Percentiles rank a stretch among this genome's conserved stretches.
Conservation (phyloP, 495 filamentous ascomycete species). For the Hypoxylon trugodes region DNA sequence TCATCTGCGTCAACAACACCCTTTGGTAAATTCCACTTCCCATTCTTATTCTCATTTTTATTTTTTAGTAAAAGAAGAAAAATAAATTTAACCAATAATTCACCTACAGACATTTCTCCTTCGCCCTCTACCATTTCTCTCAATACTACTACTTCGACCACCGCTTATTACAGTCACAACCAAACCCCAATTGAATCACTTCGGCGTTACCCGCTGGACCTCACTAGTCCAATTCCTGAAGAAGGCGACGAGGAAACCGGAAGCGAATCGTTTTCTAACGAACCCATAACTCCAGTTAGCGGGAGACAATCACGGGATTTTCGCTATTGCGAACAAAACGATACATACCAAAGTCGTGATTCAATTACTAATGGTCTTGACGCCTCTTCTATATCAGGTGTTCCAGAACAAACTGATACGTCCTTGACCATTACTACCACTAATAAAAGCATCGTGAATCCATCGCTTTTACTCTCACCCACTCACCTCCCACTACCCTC, state of each 20-base stretch:
- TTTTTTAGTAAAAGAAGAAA: constrained; percentile 27
- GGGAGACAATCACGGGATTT: constrained; percentile 61
- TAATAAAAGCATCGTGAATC: constrained; percentile 32
- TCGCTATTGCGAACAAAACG: constrained; percentile 51
- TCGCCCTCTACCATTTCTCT: constrained; percentile 31
- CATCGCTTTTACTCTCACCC: constrained; percentile 32
- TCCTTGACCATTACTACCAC: constrained; percentile 27
- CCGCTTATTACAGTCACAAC: constrained; percentile 9
- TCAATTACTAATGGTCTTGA: constrained; percentile 43
- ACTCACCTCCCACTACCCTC: constrained; percentile 35
- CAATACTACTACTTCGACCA: constrained; percentile 15
- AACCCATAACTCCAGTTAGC: constrained; percentile 59
- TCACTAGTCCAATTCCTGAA: constrained; percentile 55
- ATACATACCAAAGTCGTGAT: constrained; percentile 48
- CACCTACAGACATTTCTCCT: constrained; percentile 36
- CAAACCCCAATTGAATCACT: constrained; percentile 39
- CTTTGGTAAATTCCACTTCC: constrained; percentile 41
- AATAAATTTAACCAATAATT: too few species aligned
- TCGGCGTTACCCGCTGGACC: constrained; percentile 54
- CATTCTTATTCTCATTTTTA: constrained; percentile 19
- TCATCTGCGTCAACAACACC: constrained; percentile 23
- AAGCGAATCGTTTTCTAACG: constrained; percentile 54
- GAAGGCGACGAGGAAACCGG: constrained; percentile 58
- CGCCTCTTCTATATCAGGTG: constrained; percentile 23
- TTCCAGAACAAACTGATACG: constrained; percentile 35